phyloP scores from a whole-genome alignment of 495 filamentous ascomycete species.

The Neurospora discreta region DNA sequence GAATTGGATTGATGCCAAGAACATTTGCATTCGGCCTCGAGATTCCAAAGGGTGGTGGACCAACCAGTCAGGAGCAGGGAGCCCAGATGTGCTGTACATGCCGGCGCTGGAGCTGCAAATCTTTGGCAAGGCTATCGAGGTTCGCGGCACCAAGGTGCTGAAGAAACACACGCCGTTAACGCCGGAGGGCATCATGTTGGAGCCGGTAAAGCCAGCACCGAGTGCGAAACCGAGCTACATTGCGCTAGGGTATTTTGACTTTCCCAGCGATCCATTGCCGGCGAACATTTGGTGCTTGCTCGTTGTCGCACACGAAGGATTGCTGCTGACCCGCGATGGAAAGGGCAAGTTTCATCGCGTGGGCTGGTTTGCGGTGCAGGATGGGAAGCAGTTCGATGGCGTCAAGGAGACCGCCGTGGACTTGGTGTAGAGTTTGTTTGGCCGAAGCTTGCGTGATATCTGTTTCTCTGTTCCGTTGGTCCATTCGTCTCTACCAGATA shows the following conservation, averaged over 20 bases:
- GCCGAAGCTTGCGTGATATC: not conserved
- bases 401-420: not conserved
- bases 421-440: not conserved
- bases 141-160: not conserved
- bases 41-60: not conserved
- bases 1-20: not conserved
- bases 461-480: not conserved
- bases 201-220: not conserved
- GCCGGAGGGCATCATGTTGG: not conserved
- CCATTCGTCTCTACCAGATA: too few species aligned
- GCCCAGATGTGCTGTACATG: conserved; percentile 1
- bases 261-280: not conserved
- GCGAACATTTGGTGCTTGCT: not conserved
- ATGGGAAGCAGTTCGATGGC: not conserved
- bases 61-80: not conserved
- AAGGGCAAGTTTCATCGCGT: not conserved
- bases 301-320: not conserved
- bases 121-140: not conserved
- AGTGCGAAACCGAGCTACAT: not conserved
- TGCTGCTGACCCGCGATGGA: not conserved
- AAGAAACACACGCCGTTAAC: not conserved
- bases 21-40: not conserved
- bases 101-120: not conserved
- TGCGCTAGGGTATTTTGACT: not conserved
- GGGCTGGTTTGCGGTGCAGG: not conserved